These are phyloP conservation scores for Nannizzia gypsea DNA, from an alignment of 2,329 filamentous ascomycete species.

Conservation along the genomic window DNA sequence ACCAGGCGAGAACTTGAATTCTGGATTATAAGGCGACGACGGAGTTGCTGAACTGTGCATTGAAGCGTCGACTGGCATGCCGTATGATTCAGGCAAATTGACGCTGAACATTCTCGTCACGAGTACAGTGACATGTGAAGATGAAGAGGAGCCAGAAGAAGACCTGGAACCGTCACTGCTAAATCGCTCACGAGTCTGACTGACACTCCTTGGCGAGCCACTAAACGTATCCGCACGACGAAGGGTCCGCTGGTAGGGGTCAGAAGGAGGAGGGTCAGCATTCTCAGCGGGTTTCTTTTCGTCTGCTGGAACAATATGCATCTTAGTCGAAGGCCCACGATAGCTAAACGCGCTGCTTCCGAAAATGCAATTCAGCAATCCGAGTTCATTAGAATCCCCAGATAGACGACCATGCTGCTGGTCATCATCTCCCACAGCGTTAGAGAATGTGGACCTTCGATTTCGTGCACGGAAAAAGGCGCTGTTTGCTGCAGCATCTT, in stretches of 20 bases:
- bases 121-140: slow-evolving; percentile 42
- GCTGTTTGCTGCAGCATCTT: slow-evolving; percentile 22
- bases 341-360: slow-evolving; percentile 48
- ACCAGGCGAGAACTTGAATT: slow-evolving; percentile 29
- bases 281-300: slow-evolving; percentile 22
- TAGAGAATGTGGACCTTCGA: slow-evolving; percentile 36
- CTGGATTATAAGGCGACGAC: slow-evolving; percentile 25
- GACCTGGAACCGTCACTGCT: slow-evolving; percentile 12
- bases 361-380: slow-evolving; percentile 48
- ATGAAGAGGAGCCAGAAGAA: slow-evolving; percentile 9
- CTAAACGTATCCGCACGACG: slow-evolving; percentile 25
- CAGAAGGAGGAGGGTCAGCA: slow-evolving; percentile 10
- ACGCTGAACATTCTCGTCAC: slow-evolving; percentile 51
- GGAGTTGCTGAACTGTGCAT: slow-evolving; percentile 21
- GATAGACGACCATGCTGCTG: slow-evolving; percentile 27
- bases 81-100: slow-evolving; percentile 38
- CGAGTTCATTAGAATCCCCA: slow-evolving; percentile 42
- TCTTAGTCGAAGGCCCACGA: slow-evolving; percentile 48
- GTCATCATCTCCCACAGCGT: slow-evolving; percentile 23
- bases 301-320: slow-evolving; percentile 43
- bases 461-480: slow-evolving; percentile 33
- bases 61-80: slow-evolving; percentile 24
- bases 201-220: slow-evolving; percentile 15
- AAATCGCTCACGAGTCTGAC: slow-evolving; percentile 20
- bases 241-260: slow-evolving; percentile 24